Evolutionary conservation across 257 asterid species (phyloP), one percentile per base, ranked within the genome.

Genomic region (Nicotiana tabacum): DNA sequence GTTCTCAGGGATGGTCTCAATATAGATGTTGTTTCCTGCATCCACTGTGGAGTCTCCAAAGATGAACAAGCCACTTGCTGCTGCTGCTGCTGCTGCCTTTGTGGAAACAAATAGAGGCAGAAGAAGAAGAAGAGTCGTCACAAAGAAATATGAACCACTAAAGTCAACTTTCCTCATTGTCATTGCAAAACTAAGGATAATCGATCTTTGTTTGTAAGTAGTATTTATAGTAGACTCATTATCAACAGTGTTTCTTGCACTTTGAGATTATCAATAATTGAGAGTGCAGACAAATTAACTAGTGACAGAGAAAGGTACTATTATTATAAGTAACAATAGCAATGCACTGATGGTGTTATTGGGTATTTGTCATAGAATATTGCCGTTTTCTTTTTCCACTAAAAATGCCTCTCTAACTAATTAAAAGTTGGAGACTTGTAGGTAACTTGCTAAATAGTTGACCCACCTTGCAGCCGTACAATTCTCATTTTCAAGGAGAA

Each of bases 41-140:
- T 90, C 94, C 9, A 90, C 92, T 0, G 90, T 30, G 0, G 94
- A 89, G 60, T 90, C 94, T 10, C 94, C 94, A 64, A 90, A 89
- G 74, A 90, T 88, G 86, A 90, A 90, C n/a, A 90, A 83, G 18
- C 86, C 83, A 3, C 35, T 15, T 16, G 74, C 9, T 39, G 17
- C 32, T 24, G 74, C 9, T 39, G 17, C 32, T 24, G 39, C 4
- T 33, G 74, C 9, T 9, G 15, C 77, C 39, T 35, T 4, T 1
- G 9, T 5, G n/a, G 51, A 35, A 7, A 43, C 10, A 68, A 18
- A 33, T 30, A 43, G 51, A 27, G 2, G 39, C 10, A 68, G 29
- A 16, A 32, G 12, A 68, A 33, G 5, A 33, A 29, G 9, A 37
- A 12, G 9, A 10, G 17, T 27, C 43, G 11, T 27, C 74, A 10